phyloP scores from a whole-genome alignment of 257 asterid species.

The Nicotiana otophora region DNA sequence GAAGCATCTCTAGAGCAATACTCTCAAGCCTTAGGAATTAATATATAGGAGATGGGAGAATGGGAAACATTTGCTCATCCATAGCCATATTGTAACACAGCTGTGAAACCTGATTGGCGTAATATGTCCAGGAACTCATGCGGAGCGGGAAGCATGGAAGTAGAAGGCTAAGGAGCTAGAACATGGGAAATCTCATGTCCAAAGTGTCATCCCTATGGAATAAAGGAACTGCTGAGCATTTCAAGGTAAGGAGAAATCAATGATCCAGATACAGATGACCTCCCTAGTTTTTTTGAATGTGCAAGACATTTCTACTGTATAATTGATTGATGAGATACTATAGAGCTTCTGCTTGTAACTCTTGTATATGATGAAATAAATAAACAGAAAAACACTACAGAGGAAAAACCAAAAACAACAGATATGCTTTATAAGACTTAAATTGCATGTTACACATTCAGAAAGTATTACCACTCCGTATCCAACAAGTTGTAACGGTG shows the following conservation, averaged over 20 bases:
- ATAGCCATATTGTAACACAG: neutral
- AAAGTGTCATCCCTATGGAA: neutral
- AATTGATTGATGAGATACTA: neutral
- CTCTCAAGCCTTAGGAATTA: neutral
- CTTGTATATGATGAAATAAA: neutral
- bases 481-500: constrained; percentile 62
- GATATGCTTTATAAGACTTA: neutral
- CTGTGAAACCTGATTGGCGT: neutral
- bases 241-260: constrained; percentile 2
- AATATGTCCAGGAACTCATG: neutral
- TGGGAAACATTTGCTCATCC: neutral
- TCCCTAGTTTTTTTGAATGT: neutral
- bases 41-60: neutral
- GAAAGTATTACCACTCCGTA: constrained; percentile 48
- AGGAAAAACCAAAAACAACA: neutral
- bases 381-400: neutral
- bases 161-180: neutral
- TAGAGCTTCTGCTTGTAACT: neutral
- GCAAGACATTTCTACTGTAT: neutral
- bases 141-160: neutral
- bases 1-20: neutral
- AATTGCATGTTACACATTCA: neutral
- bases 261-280: neutral
- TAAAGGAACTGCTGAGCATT: neutral
- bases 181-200: neutral